phyloP scores from a whole-genome alignment of 352 stramenopile species.

The Stramenopiles sp. region DNA sequence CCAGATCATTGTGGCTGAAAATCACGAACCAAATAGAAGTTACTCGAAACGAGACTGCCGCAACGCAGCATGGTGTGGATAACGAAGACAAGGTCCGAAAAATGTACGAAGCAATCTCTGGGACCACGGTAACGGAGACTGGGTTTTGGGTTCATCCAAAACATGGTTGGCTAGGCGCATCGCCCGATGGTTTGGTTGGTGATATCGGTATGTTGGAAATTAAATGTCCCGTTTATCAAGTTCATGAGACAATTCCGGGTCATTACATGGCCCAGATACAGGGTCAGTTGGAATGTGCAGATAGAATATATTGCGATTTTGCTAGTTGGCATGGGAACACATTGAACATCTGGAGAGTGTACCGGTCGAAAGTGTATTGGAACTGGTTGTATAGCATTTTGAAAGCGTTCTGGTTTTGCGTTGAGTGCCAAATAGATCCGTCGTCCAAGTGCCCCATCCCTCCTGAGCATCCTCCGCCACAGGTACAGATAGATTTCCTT shows the following conservation, averaged over 20 bases:
- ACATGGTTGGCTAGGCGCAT: background rate
- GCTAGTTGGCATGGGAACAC: background rate
- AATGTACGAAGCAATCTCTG: background rate
- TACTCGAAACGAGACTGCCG: background rate
- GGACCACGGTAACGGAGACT: background rate
- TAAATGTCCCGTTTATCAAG: background rate
- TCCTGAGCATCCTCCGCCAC: background rate
- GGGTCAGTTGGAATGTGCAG: background rate
- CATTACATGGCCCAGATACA: background rate
- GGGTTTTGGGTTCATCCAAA: background rate
- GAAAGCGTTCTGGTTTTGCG: background rate
- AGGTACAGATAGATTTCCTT: too few species aligned
- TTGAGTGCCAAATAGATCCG: background rate
- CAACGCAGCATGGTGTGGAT: background rate
- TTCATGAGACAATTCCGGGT: background rate
- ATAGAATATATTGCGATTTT: background rate
- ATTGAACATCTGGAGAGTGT: background rate
- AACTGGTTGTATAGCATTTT: background rate
- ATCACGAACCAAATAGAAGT: background rate
- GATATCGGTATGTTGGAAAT: background rate
- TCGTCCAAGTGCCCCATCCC: background rate
- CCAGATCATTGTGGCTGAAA: background rate
- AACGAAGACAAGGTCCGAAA: background rate
- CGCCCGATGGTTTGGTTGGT: background rate
- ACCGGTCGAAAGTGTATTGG: background rate